Evolutionary conservation across 306 rosid species (phyloP), one percentile per base, ranked within the genome.

Genomic region (Abrus pulchellus): DNA sequence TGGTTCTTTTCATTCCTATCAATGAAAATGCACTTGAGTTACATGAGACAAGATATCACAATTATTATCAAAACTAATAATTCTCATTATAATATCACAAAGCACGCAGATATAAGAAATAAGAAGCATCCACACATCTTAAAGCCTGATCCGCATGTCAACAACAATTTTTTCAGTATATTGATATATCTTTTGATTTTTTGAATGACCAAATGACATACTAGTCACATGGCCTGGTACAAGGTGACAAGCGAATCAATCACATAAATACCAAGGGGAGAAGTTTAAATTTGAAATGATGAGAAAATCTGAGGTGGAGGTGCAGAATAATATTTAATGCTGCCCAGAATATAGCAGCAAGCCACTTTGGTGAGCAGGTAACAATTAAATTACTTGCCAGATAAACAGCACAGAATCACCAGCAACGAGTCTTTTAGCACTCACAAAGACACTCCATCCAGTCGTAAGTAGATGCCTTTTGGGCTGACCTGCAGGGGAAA

Each of bases 401-500:
- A 95, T 95, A 79, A 95, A 95, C 83, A 95, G 92, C 85, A 95
- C 99, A 0, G 99, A 88, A 81, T 95, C 99, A 32, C 99, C 99
- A 79, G 99, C 99, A 82, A 95, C 89, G 45, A 95, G 97, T 81
- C 97, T 90, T 86, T 95, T 95, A 59, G 97, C 94, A 92, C 99
- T 95, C 63, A 95, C 98, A 83, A 95, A 95, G 72, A 95, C 99
- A 81, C 99, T 95, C 99, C 99, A 95, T 77, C 99, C 99, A 7
- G 99, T 95, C 0, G 99, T 95, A 82, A 95, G 99, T 54, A 95
- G 97, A 80, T 95, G 99, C 79, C 99, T 89, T 87, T 95, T 95
- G 49, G 99, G 99, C 87, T 95, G 99, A 82, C 99, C 99, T 95
- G 89, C 84, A 83, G 3, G n/a, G 32, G 9, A 9, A 52, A 62